Base-by-base conservation (phyloP, 2,329 filamentous ascomycete genomes). In the Colletotrichum chlorophyti region DNA sequence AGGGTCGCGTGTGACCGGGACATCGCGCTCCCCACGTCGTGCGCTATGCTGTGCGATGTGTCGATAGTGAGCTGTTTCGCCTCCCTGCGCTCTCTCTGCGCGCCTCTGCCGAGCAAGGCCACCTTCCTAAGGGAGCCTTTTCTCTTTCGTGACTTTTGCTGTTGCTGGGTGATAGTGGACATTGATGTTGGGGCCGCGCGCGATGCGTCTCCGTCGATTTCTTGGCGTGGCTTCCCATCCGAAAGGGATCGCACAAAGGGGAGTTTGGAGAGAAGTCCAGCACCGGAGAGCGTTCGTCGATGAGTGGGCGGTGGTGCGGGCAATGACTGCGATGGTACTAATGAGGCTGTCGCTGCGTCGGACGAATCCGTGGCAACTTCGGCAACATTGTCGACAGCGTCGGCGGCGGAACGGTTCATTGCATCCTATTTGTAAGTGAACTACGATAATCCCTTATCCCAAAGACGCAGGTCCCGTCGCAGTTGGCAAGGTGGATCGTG, bases 71-170 rank as follows among this genome's bases (percentile, higher is more conserved):
- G 65, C 15, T 75, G 70, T 52, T 78, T 83, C 53, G 72, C 74
- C 53, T 86, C 86, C 64, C 76, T 83, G 67, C 75, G 81, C 65
- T 85, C 86, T 60, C 83, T 81, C 71, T 84, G 86, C 52, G 81
- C 85, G 61, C 89, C 88, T 62, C 90, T 89, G 14, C 91, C 91
- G 15, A 97, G 80, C 45, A 97, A 79, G 23, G 92, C 93, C 10
- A 91, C 91, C 74, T 97, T 97, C 59, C 93, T 85, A 70, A 97
- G 79, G 10, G 93, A 97, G 4, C 92, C 93, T 70, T 90, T 91
- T 59, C 93, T 85, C 66, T 88, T 87, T 53, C 92, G 83, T 73
- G 65, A 81, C 77, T 73, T 81, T 70, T 72, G 79, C 68, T 74
- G 79, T 17, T 55, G 83, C 73, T 76, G 76, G 42, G 67, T 65